Evolutionary conservation across 805 yeast species (phyloP), one percentile per base, ranked within the genome.

Genomic region (Kodamaea hsintzibuensis): DNA sequence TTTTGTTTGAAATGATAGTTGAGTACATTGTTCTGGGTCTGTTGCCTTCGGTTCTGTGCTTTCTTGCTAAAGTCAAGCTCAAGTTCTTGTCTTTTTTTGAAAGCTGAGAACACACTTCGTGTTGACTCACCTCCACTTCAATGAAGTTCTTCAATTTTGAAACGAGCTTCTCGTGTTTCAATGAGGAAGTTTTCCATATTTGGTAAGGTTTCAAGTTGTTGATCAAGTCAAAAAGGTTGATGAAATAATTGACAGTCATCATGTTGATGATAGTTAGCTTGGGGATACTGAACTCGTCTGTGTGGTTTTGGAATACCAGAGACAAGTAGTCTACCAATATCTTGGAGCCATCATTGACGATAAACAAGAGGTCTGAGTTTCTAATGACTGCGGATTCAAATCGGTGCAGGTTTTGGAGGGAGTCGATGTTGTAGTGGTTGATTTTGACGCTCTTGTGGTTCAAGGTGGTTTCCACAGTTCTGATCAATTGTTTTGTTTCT

Each of bases 221-320:
- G 44, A 74, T 69, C 40, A 76, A 61, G 8, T 74, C 77, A 54
- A 73, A 68, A 37, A 76, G 62, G 56, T 72, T 74, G 16, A 67
- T 58, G 51, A 76, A 76, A 58, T 74, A 76, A 58, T 76, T 74
- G 38, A 68, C 69, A 3, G 76, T 70, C 59, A 74, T 68, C 60
- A 75, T 57, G 54, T 76, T 76, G 43, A 76, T 67, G 8, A 76
- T 64, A 12, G 73, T 67, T 35, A 75, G 43, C 55, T 68, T 68
- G 0, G 76, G 74, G 9, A 52, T 19, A 7, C 35, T 35, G 4
- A 46, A 58, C 7, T 54, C 57, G 5, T 54, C 55, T 9, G 35
- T 13, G 40, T 46, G 44, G 14, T 46, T 27, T n/a, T 35, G 17
- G 43, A 62, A 59, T 16, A 62, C 56, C 33, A 54, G 51, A 2